Base-by-base conservation (phyloP, 371 early-diverging fungal genomes). In the Funneliformis caledonium region DNA sequence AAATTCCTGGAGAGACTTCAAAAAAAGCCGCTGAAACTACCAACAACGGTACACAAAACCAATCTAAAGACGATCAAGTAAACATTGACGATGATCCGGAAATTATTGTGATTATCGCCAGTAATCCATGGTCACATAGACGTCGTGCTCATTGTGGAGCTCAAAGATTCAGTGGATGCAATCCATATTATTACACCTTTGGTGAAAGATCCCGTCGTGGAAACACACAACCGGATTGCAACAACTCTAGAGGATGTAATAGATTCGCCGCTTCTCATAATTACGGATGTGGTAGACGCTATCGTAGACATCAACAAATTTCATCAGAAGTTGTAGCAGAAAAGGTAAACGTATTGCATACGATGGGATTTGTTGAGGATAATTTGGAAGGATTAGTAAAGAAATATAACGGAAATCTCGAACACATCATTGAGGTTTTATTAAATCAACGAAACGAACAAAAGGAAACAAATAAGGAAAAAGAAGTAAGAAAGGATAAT, bases 321-420 rank as follows among this genome's bases (percentile, higher is more conserved):
- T 10, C n/a, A 9, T 2, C 37, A 7, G 69, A 69, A 43, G n/a
- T 8, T 10, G 10, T 69, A 19, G 47, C 47, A 4, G 69, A 69
- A 45, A 72, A 72, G 50, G 9, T 72, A 4, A 50, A 72, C 10
- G 31, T 31, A 50, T 72, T 72, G 50, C 22, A 48, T 42, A 10
- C n/a, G 26, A 72, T 72, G 72, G 72, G 72, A 31, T 72, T 72
- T 50, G 16, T 48, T 31, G 26, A 48, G 26, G 72, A 47, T 12
- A 72, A 50, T 50, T 50, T 50, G 4, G 50, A 72, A 50, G 52
- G 31, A 26, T 72, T 72, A 26, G 11, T 72, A 22, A 72, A 31
- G 31, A 48, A 14, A 31, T 52, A 22, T 52, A 72, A 72, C 52
- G 72, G 72, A 1, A 72, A 72, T 50, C 9, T 72, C 10, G 72